Evolutionary conservation across 2,329 filamentous ascomycete species (phyloP).

Genomic region (Aspergillus vadensis): DNA sequence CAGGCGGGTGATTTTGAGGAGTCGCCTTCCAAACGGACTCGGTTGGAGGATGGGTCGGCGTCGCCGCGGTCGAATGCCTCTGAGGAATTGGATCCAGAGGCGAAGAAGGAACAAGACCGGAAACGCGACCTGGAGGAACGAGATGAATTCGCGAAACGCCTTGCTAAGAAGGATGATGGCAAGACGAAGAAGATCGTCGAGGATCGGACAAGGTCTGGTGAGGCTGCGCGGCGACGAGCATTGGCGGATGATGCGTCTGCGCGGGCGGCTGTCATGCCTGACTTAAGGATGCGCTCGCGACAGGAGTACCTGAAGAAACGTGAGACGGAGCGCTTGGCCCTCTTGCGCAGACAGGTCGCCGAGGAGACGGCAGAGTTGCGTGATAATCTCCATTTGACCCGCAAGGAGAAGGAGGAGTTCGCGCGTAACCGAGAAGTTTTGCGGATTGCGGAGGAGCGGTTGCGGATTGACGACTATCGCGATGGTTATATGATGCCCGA

Average conservation of each 20-base stretch:
- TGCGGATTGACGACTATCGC: conserved; percentile 84
- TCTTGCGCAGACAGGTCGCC: conserved; percentile 86
- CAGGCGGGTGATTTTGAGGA: conserved; percentile 63
- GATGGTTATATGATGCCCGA: conserved; percentile 94
- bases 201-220: conserved; percentile 60
- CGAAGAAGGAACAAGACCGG: conserved; percentile 59
- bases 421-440: conserved; percentile 82
- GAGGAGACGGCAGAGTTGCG: conserved; percentile 83
- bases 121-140: conserved; percentile 72
- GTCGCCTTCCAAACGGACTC: conserved; percentile 70
- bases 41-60: conserved; percentile 60
- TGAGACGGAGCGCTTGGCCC: conserved; percentile 77
- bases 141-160: conserved; percentile 75
- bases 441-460: conserved; percentile 77
- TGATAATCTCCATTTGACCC: conserved; percentile 72
- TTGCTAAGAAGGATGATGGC: conserved; percentile 70
- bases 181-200: conserved; percentile 70
- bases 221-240: conserved; percentile 61
- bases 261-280: conserved; percentile 71
- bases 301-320: conserved; percentile 94
- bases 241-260: conserved; percentile 69
- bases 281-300: conserved; percentile 78
- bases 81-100: conserved; percentile 62
- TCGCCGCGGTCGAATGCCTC: conserved; percentile 34
- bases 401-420: conserved; percentile 83